Evolutionary conservation across 352 stramenopile genomes (phyloP), one percentile per base, ranked within the genome.

Genomic region (Pythium aristosporum): DNA sequence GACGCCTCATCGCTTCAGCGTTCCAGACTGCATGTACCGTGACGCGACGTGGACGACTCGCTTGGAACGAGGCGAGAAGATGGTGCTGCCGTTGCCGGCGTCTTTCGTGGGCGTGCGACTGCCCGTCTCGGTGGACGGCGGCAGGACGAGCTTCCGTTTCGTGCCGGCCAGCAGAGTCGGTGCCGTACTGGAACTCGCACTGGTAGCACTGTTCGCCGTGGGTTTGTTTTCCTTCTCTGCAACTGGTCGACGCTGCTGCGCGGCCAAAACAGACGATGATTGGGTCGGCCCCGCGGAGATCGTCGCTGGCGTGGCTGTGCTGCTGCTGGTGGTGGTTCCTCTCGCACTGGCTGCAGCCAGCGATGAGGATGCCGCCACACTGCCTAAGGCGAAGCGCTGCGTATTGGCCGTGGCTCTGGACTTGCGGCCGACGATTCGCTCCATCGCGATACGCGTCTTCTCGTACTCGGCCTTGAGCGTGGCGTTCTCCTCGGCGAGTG

Each of bases 401-500:
- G 39, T 57, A 46, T 68, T 65, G 44, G 37, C 48, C 25, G 41
- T 63, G 39, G 53, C 46, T 39, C 68, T 71, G 52, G 57, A 65
- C 63, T 65, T 71, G 13, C 75, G 75, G 32, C 67, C 53, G 10
- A 72, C 71, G 13, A 88, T 88, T 0, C 80, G 80, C 50, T 90
- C 81, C 82, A 91, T 89, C 1, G 78, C 71, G 59, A 80, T 62
- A 56, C 85, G 84, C 8, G 79, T 75, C 56, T 79, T 82, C 46
- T 88, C 79, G 57, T 84, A 82, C 48, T 92, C 74, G n/a, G 67
- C 65, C 25, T 76, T 79, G n/a, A 92, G 66, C 49, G 61, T 73
- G 1, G 63, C 65, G 49, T 89, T 87, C 41, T 90, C 80, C 2
- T 77, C 67, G 39, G 73, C 69, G 0, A 88, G 62, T 34, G 77